Evolutionary conservation across 179 eudicot species (phyloP).

Genomic region (Monotropa hypopitys): DNA sequence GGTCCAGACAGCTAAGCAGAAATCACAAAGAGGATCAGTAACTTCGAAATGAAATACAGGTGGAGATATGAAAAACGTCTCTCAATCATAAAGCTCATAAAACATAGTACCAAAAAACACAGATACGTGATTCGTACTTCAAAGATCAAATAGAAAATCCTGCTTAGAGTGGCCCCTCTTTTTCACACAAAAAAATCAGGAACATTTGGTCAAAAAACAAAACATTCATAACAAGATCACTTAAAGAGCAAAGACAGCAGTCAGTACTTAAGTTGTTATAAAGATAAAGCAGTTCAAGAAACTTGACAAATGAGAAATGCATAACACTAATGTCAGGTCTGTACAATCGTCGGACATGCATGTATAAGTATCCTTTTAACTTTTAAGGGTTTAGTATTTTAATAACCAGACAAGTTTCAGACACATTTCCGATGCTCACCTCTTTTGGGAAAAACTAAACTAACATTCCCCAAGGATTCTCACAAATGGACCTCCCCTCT

Average conservation of each 20-base stretch:
- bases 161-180: background rate
- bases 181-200: background rate
- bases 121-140: background rate
- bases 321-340: background rate
- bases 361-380: background rate
- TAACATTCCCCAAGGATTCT: background rate
- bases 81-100: background rate
- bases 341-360: background rate
- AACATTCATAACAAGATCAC: background rate
- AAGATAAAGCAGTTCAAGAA: background rate
- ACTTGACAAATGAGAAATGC: background rate
- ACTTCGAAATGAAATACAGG: background rate
- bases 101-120: background rate
- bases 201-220: background rate
- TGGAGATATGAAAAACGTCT: conserved; percentile 1
- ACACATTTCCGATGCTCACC: background rate
- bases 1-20: conserved; percentile 54
- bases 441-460: too few relatives aligned
- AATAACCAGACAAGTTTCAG: background rate
- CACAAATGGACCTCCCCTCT: background rate
- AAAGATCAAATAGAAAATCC: too few relatives aligned
- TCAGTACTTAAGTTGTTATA: background rate
- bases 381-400: background rate
- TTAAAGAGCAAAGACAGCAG: background rate
- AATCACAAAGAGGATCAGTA: background rate